Percentiles rank a stretch among this genome's conserved stretches.
These are phyloP conservation scores for Stromatinia cepivora DNA, from an alignment of 2,329 filamentous ascomycete species.

Conservation along the genomic window DNA sequence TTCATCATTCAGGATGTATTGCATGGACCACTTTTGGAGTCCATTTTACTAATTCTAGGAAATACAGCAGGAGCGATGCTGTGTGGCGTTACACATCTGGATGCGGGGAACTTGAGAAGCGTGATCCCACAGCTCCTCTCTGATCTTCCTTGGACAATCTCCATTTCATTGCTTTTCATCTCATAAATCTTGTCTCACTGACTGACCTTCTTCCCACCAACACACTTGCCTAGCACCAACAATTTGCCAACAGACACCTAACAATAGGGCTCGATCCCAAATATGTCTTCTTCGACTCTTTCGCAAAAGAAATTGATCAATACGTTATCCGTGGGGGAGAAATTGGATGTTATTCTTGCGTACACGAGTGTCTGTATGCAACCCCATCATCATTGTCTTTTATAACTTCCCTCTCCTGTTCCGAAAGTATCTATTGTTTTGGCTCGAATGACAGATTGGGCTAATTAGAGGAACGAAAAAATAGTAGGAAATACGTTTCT, in stretches of 20 bases:
- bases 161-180: background rate
- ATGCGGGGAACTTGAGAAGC: background rate
- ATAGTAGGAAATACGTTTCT: conserved; percentile 29
- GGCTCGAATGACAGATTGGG: background rate
- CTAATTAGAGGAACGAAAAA: background rate
- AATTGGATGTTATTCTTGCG: conserved; percentile 31
- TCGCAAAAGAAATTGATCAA: conserved; percentile 29
- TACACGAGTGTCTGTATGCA: conserved; percentile 29
- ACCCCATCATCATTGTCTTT: background rate
- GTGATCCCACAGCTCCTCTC: background rate
- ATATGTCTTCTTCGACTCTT: conserved; percentile 30
- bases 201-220: background rate
- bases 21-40: too few species aligned
- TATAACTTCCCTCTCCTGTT: background rate
- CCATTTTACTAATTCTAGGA: too few species aligned
- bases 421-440: background rate
- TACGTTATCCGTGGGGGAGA: conserved; percentile 30
- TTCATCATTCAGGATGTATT: too few species aligned
- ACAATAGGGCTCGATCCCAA: background rate
- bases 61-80: background rate
- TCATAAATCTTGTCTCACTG: background rate
- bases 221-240: background rate
- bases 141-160: background rate
- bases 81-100: background rate
- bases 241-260: background rate